Evolutionary conservation across 2,329 filamentous ascomycete species (phyloP), one percentile per base, ranked within the genome.

Genomic region (Exophiala calicioides): DNA sequence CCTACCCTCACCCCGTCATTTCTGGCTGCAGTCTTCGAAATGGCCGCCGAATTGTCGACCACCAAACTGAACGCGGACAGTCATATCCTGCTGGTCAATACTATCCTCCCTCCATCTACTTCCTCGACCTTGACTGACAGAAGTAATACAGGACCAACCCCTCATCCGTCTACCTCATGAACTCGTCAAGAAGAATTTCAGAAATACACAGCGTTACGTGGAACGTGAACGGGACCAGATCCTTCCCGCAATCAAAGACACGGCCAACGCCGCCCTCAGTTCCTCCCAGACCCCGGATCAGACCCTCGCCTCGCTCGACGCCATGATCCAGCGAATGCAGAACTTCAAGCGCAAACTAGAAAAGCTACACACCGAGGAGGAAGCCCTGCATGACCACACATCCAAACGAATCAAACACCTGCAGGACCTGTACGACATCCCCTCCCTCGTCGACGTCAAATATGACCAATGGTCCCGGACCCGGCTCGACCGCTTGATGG

Each of bases 111-210:
- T 12, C 23, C 31, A 20, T 19, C 21, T 16, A 3, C n/a, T 15
- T 12, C 18, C 19, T 26, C 15, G 35, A 39, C 37, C 35, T 29
- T 24, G 33, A 30, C 42, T 52, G 38, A 44, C 49, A 43, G 19
- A 55, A 33, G 31, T 44, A 16, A 43, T 30, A 26, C 33, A 91
- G 90, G 93, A 98, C 64, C 91, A 97, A 79, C 86, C 91, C 3
- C 86, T 97, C 57, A 82, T 98, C 58, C 89, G 90, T 24, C 82
- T 97, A 16, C 93, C 93, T 13, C 86, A 91, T 69, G 93, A 97
- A 66, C 85, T 96, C 47, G 84, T 94, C 16, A 86, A 90, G 45
- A 91, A 93, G 67, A 97, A 95, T 71, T 94, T 97, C 71, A 93
- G 95, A 61, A 82, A 85, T 3, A 82, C 85, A 32, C 74, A 69